phyloP scores from a whole-genome alignment of 495 filamentous ascomycete species.

The Aspergillus avenaceus region DNA sequence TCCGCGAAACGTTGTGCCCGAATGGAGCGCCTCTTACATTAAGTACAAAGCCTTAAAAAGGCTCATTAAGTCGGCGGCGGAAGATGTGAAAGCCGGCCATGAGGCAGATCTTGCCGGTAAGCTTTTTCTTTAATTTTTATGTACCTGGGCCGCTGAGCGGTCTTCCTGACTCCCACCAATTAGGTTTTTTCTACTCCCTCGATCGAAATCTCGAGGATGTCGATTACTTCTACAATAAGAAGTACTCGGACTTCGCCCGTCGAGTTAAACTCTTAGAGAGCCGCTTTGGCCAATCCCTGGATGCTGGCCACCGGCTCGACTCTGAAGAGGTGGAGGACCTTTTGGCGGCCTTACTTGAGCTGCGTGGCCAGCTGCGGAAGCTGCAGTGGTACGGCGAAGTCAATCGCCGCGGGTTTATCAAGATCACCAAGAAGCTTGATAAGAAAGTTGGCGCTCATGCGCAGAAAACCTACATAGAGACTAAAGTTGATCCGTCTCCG shows the following conservation, averaged over 20 bases:
- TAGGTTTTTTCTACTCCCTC: constrained; percentile 91
- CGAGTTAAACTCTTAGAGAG: constrained; percentile 80
- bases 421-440: constrained; percentile 97
- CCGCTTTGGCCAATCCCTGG: constrained; percentile 65
- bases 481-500: constrained; percentile 77
- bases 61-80: constrained; percentile 75
- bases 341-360: constrained; percentile 80
- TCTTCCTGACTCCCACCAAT: constrained; percentile 22
- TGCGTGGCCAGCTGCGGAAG: constrained; percentile 81
- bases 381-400: constrained; percentile 98
- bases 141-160: constrained; percentile 5
- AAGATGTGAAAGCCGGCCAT: constrained; percentile 58
- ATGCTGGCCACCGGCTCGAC: constrained; percentile 49
- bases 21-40: constrained; percentile 91
- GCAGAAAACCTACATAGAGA: constrained; percentile 77
- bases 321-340: constrained; percentile 84
- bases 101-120: constrained; percentile 75
- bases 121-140: constrained; percentile 17
- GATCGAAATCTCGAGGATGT: constrained; percentile 96
- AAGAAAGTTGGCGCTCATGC: constrained; percentile 76
- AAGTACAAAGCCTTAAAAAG: constrained; percentile 96
- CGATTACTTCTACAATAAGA: constrained; percentile 93
- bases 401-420: constrained; percentile 89
- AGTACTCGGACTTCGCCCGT: constrained; percentile 75
- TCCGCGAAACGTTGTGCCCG: constrained; percentile 89